These are phyloP conservation scores for Colletotrichum liaoningense DNA, from an alignment of 2,329 filamentous ascomycete genomes.

Conservation along the genomic window DNA sequence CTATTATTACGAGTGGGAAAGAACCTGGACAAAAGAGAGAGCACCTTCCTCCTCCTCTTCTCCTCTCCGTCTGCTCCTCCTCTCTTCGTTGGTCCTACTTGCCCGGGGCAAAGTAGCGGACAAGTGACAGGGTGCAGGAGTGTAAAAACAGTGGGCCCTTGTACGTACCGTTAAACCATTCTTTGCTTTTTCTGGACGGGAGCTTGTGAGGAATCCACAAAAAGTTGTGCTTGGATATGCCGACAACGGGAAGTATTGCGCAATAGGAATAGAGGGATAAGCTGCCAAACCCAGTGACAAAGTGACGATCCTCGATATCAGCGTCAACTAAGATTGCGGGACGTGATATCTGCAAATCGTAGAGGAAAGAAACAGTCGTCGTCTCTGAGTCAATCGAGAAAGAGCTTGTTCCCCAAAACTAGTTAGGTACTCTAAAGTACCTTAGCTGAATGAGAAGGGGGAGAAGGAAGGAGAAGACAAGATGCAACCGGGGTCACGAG, in stretches of 20 bases:
- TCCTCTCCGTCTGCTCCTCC: conserved; percentile 3
- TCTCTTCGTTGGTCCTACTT: conserved; percentile 5
- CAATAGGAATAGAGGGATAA: conserved; percentile 9
- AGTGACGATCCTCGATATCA: conserved; percentile 18
- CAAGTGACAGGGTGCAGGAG: background rate
- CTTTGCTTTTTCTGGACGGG: conserved; percentile 24
- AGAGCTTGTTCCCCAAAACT: background rate
- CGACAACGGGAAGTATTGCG: conserved; percentile 30
- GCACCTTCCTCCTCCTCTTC: background rate
- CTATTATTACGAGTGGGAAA: background rate
- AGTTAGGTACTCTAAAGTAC: too few species aligned
- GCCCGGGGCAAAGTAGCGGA: background rate
- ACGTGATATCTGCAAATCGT: conserved; percentile 1
- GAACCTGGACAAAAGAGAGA: background rate
- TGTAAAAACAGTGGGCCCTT: background rate
- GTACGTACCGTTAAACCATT: conserved; percentile 10
- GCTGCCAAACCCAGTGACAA: conserved; percentile 11
- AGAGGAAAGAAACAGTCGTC: background rate
- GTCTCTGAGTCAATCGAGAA: background rate
- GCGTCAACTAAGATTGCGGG: conserved; percentile 5
- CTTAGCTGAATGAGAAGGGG: background rate
- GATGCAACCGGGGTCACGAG: background rate
- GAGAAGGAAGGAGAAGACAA: background rate
- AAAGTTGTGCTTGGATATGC: conserved; percentile 33
- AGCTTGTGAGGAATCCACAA: conserved; percentile 24